These are phyloP conservation scores for Hanseniaspora occidentalis DNA, from an alignment of 805 yeast genomes.

Conservation along the genomic window DNA sequence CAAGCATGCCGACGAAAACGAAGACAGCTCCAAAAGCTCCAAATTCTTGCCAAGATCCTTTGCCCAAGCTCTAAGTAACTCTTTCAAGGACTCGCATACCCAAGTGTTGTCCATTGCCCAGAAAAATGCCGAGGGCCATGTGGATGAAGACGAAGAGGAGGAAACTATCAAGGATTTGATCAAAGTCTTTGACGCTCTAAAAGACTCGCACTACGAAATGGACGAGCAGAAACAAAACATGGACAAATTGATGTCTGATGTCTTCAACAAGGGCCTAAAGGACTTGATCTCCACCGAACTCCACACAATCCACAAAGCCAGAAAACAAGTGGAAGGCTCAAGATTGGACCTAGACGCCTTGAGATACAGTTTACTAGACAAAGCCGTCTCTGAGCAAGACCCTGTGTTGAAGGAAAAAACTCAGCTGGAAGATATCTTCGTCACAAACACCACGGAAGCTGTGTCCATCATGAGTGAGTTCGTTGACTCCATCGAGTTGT, in stretches of 20 bases:
- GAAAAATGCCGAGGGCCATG: slow-evolving; percentile 15
- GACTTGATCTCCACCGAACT: slow-evolving; percentile 43
- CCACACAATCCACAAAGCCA: slow-evolving; percentile 43
- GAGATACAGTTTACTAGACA: slow-evolving; percentile 40
- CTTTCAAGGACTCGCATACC: slow-evolving; percentile 39
- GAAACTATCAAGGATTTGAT: slow-evolving; percentile 40
- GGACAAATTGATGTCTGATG: slow-evolving; percentile 48
- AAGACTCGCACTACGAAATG: slow-evolving; percentile 43
- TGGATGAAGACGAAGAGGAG: slow-evolving; percentile 29
- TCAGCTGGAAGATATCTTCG: slow-evolving; percentile 65
- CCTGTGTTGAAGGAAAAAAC: slow-evolving; percentile 32
- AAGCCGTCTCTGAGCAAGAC: slow-evolving; percentile 23
- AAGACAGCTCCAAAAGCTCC: slow-evolving; percentile 4
- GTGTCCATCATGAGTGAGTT: slow-evolving; percentile 68
- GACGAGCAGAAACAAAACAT: slow-evolving; percentile 60
- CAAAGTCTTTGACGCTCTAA: slow-evolving; percentile 32
- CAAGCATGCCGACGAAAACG: slow-evolving; percentile 4
- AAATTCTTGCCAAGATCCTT: slow-evolving; percentile 51
- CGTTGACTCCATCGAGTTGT: slow-evolving; percentile 52
- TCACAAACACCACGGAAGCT: slow-evolving; percentile 64
- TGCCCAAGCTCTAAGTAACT: slow-evolving; percentile 53
- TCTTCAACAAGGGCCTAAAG: slow-evolving; percentile 46
- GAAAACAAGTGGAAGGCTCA: slow-evolving; percentile 58
- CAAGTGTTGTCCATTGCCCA: slow-evolving; percentile 6
- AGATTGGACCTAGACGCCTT: slow-evolving; percentile 59